phyloP scores from a whole-genome alignment of 2,329 filamentous ascomycete genomes.

The Nemania serpens region DNA sequence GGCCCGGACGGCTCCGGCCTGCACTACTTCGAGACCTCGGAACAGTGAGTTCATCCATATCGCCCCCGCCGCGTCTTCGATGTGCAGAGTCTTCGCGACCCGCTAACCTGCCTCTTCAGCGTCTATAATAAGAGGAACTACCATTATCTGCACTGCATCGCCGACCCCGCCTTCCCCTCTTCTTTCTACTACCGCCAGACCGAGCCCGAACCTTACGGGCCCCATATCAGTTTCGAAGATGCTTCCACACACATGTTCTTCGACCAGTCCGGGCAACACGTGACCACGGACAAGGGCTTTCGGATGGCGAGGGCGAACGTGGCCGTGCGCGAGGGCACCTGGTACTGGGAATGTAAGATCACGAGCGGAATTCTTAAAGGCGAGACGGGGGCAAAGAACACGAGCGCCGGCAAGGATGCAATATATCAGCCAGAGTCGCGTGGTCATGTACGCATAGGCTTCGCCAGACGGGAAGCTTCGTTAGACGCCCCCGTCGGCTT shows the following conservation, averaged over 20 bases:
- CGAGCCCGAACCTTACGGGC: slow-evolving; percentile 80
- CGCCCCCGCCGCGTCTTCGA: neutral
- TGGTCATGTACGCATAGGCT: slow-evolving; percentile 81
- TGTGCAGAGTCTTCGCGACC: neutral
- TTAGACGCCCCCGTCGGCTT: slow-evolving; percentile 84
- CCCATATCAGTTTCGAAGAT: slow-evolving; percentile 92
- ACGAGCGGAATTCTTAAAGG: slow-evolving; percentile 63
- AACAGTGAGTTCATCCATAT: slow-evolving; percentile 61
- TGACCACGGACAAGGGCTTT: slow-evolving; percentile 92
- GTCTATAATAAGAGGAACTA: slow-evolving; percentile 74
- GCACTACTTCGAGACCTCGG: slow-evolving; percentile 66
- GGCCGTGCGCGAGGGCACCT: slow-evolving; percentile 83
- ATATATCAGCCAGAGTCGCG: slow-evolving; percentile 52
- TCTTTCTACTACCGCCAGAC: slow-evolving; percentile 88
- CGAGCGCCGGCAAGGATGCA: slow-evolving; percentile 44
- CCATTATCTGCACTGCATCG: slow-evolving; percentile 88
- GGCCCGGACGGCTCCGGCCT: slow-evolving; percentile 55
- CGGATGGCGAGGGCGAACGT: slow-evolving; percentile 90
- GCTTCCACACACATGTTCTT: slow-evolving; percentile 84
- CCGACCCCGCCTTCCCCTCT: slow-evolving; percentile 83
- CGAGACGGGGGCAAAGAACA: slow-evolving; percentile 49
- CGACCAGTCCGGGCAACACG: slow-evolving; percentile 72
- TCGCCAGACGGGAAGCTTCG: slow-evolving; percentile 78
- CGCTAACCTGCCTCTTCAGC: slow-evolving; percentile 41
- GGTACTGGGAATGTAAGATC: slow-evolving; percentile 94